phyloP scores from a whole-genome alignment of 1,284 basidiomycete species.

The Thelephora terrestris region DNA sequence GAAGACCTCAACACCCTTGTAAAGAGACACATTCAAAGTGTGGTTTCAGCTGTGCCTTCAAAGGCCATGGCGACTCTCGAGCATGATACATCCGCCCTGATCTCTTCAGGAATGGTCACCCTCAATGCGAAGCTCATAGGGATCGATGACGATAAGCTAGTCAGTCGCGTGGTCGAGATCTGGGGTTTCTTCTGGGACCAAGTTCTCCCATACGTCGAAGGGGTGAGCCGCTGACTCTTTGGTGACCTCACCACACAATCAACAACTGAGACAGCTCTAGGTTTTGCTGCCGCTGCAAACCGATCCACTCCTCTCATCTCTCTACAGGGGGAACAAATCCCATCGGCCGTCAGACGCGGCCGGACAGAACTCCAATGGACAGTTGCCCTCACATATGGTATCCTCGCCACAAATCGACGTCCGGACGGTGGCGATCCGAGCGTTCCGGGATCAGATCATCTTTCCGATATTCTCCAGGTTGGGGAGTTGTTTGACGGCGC shows the following conservation, averaged over 20 bases:
- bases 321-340: slow-evolving; percentile 53
- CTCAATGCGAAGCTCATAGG: slow-evolving; percentile 75
- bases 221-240: slow-evolving; percentile 36
- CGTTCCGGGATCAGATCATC: slow-evolving; percentile 75
- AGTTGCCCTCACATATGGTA: slow-evolving; percentile 19
- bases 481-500: slow-evolving; percentile 39
- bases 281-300: slow-evolving; percentile 71
- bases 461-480: slow-evolving; percentile 52
- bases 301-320: slow-evolving; percentile 53
- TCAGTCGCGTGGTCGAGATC: slow-evolving; percentile 72
- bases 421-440: slow-evolving; percentile 65
- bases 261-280: slow-evolving; percentile 24
- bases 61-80: slow-evolving; percentile 62
- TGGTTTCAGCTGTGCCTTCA: slow-evolving; percentile 53
- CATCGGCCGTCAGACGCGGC: slow-evolving; percentile 45
- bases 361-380: slow-evolving; percentile 36
- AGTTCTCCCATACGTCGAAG: slow-evolving; percentile 84
- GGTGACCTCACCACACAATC: neutral
- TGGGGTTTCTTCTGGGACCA: slow-evolving; percentile 96
- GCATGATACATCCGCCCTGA: slow-evolving; percentile 73
- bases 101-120: slow-evolving; percentile 85
- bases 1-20: slow-evolving; percentile 86
- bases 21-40: slow-evolving; percentile 62
- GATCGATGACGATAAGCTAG: slow-evolving; percentile 65
- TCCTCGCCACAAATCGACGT: slow-evolving; percentile 56